Evolutionary conservation across 1,284 basidiomycete genomes (phyloP), one percentile per base, ranked within the genome.

Genomic region (Porphyrellus sp.): DNA sequence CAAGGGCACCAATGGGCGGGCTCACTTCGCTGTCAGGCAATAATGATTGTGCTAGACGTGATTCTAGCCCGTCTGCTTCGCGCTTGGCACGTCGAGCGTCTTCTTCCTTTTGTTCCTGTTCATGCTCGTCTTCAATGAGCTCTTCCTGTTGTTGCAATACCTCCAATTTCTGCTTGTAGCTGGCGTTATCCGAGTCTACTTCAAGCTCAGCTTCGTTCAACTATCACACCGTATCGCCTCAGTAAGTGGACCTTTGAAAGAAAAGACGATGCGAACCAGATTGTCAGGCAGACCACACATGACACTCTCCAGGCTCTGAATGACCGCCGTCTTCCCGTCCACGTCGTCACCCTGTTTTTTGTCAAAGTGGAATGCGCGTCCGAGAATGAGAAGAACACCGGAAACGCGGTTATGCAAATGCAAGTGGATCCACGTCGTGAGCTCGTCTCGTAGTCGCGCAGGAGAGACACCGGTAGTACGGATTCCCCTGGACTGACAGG

Each of bases 131-230:
- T 71, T 98, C 95, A 68, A 99, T 99, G 55, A 99, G 89, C 72
- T 99, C 96, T 70, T 99, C 93, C 72, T 99, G 96, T 69, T 99
- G 92, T 66, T 97, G 91, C 69, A 99, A 77, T 8, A 99, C 96
- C 62, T 98, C 96, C 54, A 99, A 82, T 73, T 96, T 94, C 77
- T 98, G 93, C 78, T 98, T 97, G 81, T 98, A 98, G 63, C 86
- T 93, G 15, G 94, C 91, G 49, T 90, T 89, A 47, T 97, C 93
- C 52, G 88, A 90, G 63, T 93, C 92, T 40, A 98, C 94, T 72
- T 94, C 91, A 44, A 99, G 81, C 72, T 98, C 96, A 23, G 96
- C 92, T 78, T 99, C 96, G 71, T 91, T 98, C 47, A 99, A 80
- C 91, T 94, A 57, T 40, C 11, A 46, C 12, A 27, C 8, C 8